Base-by-base conservation (phyloP, 2,329 filamentous ascomycete species). In the Boeremia exigua region DNA sequence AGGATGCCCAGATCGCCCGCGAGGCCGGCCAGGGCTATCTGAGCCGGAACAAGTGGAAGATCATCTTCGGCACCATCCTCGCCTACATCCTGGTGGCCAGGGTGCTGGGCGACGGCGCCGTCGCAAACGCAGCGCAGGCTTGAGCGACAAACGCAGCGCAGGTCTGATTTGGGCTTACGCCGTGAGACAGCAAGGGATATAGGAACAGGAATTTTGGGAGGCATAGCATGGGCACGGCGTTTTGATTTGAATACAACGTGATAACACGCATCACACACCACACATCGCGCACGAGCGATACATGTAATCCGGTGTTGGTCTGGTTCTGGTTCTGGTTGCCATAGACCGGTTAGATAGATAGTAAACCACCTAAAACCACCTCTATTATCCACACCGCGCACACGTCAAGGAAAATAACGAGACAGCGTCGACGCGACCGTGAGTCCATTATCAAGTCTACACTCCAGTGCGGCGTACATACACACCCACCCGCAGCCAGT, bases 1-100 rank as follows among this genome's bases (percentile, higher is more conserved):
- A 94, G 63, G 91, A 90, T 78, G 66, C 90, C 77, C 76, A 92
- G 83, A 84, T 88, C 79, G 83, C 87, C 50, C 77, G 90, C 61
- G 88, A 95, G 62, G 91, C 89, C 2, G 91, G 92, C 0, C 87
- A 92, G 65, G 86, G 91, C 54, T 98, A 92, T 91, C 74, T 96
- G 60, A 83, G 86, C 63, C 84, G 87, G 59, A 91, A 97, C 78
- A 95, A 92, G 78, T 81, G 93, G 60, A 82, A 89, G 68, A 79
- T 96, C 42, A 83, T 86, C 1, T 85, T 90, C 8, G 86, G 82
- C 0, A 77, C 86, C 15, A 81, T 97, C 27, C 90, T 98, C 70
- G 77, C 88, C 14, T 98, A 97, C 76, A 92, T 96, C 10, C 77
- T 96, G 45, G 81, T 96, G 53, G 89, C 91, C 29, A 83, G 94